phyloP scores from a whole-genome alignment of 2,329 filamentous ascomycete genomes.

The Penicillium sp. region DNA sequence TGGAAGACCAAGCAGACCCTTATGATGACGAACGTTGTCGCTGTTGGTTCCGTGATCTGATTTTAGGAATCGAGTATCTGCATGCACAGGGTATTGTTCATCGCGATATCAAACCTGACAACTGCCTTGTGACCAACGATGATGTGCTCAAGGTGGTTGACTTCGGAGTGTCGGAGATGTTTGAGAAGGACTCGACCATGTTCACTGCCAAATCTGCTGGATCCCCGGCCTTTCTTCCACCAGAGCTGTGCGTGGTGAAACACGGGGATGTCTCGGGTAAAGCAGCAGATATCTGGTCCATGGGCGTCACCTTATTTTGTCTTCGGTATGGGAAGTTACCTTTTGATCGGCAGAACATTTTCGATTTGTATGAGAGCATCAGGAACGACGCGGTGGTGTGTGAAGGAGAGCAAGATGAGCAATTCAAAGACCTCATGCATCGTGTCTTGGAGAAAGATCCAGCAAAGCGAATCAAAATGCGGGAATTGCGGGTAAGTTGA shows the following conservation, averaged over 20 bases:
- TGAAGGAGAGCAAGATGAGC: conserved; percentile 57
- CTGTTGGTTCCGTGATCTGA: conserved; percentile 89
- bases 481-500: conserved; percentile 65
- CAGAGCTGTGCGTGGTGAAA: conserved; percentile 79
- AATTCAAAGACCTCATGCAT: conserved; percentile 68
- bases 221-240: conserved; percentile 88
- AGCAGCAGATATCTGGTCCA: conserved; percentile 95
- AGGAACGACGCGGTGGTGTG: conserved; percentile 61
- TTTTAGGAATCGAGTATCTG: conserved; percentile 90
- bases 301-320: conserved; percentile 93
- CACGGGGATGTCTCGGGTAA: conserved; percentile 84
- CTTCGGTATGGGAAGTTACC: conserved; percentile 82
- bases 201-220: conserved; percentile 87
- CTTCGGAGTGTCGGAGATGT: conserved; percentile 99
- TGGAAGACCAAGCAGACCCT: conserved; percentile 75
- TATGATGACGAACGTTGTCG: conserved; percentile 78
- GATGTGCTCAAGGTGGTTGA: conserved; percentile 96
- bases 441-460: conserved; percentile 80
- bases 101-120: conserved; percentile 96
- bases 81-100: conserved; percentile 94
- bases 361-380: conserved; percentile 88
- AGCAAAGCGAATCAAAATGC: conserved; percentile 73
- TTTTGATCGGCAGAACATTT: conserved; percentile 69
- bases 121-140: conserved; percentile 80
- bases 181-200: conserved; percentile 83